Evolutionary conservation across 225 moss, liverwort and hornwort genomes (phyloP).

Genomic region (Thuidium tamariscinum): DNA sequence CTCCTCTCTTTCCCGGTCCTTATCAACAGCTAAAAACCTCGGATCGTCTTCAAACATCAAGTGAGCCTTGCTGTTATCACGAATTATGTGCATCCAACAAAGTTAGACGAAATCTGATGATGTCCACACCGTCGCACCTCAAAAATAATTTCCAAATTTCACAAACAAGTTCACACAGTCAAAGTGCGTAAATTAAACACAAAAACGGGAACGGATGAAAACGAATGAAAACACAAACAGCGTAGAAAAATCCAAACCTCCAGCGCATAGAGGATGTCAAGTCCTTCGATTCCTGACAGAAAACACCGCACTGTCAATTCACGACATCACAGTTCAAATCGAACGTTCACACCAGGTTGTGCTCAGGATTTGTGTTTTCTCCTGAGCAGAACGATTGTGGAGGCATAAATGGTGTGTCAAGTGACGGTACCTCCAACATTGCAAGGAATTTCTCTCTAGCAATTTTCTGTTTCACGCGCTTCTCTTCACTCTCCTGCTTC

Average conservation of each 20-base stretch:
- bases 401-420: neutral
- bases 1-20: conserved; percentile 94
- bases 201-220: neutral
- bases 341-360: neutral
- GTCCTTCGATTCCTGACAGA: conserved; percentile 79
- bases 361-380: neutral
- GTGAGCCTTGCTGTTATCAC: conserved; percentile 68
- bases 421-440: conserved; percentile 76
- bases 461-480: conserved; percentile 88
- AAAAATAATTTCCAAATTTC: neutral
- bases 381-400: neutral
- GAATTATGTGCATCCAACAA: neutral
- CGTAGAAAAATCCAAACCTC: conserved; percentile 39
- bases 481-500: conserved; percentile 91
- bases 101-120: neutral
- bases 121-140: neutral
- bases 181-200: neutral
- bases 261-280: conserved; percentile 86
- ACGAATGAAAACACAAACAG: neutral
- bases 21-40: conserved; percentile 78
- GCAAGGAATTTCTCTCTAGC: conserved; percentile 81
- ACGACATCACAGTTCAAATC: neutral
- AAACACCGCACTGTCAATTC: neutral
- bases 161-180: neutral
- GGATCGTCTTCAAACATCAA: conserved; percentile 73